Percentiles rank a stretch among this genome's conserved stretches.
phyloP scores from a whole-genome alignment of 306 rosid species.

The Trifolium fragiferum region DNA sequence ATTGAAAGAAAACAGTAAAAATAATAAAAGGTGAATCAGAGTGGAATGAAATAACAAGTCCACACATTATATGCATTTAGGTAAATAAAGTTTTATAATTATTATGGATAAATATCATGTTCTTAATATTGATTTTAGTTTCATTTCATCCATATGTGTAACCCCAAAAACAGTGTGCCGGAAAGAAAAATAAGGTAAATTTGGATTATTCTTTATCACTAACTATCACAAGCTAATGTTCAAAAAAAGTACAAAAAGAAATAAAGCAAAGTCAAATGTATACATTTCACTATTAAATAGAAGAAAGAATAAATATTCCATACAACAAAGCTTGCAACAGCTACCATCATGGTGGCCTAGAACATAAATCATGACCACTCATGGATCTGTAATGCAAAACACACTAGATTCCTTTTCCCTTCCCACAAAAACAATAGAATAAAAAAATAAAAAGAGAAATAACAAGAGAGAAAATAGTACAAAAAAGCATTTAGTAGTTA shows the following conservation, averaged over 20 bases:
- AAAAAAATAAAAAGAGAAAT: too few species aligned
- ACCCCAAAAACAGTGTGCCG: constrained; percentile 26
- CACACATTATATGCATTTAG: constrained; percentile 3
- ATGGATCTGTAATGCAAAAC: constrained; percentile 30
- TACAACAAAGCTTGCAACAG: not conserved
- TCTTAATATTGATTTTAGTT: not conserved
- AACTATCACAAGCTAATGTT: constrained; percentile 43
- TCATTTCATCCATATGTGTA: not conserved
- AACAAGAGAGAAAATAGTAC: not conserved
- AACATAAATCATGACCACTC: constrained; percentile 33
- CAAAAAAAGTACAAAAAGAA: constrained; percentile 19
- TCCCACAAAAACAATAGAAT: constrained; percentile 4
- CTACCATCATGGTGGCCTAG: constrained; percentile 25
- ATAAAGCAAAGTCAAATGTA: not conserved
- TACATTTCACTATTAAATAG: not conserved
- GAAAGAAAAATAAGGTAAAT: constrained; percentile 14
- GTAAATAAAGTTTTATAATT: constrained; percentile 12
- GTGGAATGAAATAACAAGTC: not conserved
- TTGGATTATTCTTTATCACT: constrained; percentile 31
- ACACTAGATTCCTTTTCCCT: not conserved
- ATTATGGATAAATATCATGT: not conserved
- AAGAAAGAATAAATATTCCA: not conserved
- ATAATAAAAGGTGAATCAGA: constrained; percentile 7
- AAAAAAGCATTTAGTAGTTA: constrained; percentile 35
- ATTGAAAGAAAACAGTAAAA: not conserved